phyloP scores from a whole-genome alignment of 192 early-diverging fungal species.

The Coemansia biformis region DNA sequence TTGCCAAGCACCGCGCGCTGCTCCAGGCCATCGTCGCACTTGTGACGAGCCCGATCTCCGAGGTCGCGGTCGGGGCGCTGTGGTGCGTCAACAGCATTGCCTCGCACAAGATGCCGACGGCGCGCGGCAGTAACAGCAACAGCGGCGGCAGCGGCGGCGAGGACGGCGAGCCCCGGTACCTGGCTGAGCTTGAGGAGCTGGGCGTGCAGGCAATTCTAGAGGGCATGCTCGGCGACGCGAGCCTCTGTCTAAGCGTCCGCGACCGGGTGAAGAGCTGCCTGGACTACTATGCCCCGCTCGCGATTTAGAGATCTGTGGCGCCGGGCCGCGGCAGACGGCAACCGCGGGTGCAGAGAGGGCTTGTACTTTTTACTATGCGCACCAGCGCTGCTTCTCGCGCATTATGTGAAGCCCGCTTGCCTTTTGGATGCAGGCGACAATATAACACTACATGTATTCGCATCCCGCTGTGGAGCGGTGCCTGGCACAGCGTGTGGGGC shows the following conservation, averaged over 20 bases:
- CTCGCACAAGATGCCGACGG: slow-evolving; percentile 5
- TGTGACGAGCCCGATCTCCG: slow-evolving; percentile 9
- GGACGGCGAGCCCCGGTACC: slow-evolving; percentile 2
- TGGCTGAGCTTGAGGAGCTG: slow-evolving; percentile 11
- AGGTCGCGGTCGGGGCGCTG: slow-evolving; percentile 38
- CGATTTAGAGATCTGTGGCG: not conserved
- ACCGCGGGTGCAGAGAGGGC: no score
- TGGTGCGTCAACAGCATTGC: slow-evolving; percentile 45
- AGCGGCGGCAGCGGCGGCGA: slow-evolving; percentile 1
- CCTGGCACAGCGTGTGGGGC: no score
- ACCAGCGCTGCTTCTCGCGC: no score
- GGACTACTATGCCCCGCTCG: slow-evolving; percentile 17
- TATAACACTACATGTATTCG: no score
- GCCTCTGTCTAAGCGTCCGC: slow-evolving; percentile 26
- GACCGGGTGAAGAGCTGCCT: slow-evolving; percentile 46
- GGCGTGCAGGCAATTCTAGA: slow-evolving; percentile 18
- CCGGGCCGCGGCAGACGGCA: no score
- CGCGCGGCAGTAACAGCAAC: not conserved
- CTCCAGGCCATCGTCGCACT: slow-evolving; percentile 17
- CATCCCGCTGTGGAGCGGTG: no score
- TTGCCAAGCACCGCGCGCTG: slow-evolving; percentile 19
- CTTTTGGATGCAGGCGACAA: no score
- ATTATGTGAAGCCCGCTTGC: not conserved
- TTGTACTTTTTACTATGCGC: no score
- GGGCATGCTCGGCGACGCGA: slow-evolving; percentile 13